Base-by-base conservation (phyloP, 2,329 filamentous ascomycete species). In the Sclerotinia borealis region DNA sequence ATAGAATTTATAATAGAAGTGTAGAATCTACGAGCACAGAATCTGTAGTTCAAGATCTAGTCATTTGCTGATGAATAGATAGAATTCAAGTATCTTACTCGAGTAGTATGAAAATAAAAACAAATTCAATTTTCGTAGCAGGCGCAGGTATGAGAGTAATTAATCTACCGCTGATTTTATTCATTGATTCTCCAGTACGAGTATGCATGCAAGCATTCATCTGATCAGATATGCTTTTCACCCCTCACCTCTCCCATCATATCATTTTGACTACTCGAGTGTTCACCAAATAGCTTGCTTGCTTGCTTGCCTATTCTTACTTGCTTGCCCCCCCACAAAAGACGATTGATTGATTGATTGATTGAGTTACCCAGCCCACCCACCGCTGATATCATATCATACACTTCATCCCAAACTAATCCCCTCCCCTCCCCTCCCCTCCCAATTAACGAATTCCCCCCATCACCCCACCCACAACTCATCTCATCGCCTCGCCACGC, bases 331-430 rank as follows among this genome's bases (percentile, higher is more conserved):
- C 11, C 25, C 25, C n/a, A 27, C 39, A 34, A 56, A 34, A 25
- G n/a, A n/a, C n/a, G n/a, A n/a, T n/a, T n/a, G n/a, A n/a, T n/a
- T n/a, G n/a, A n/a, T n/a, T n/a, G n/a, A n/a, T n/a, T n/a, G n/a
- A n/a, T n/a, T n/a, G n/a, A n/a, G n/a, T n/a, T n/a, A n/a, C n/a
- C n/a, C n/a, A n/a, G n/a, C n/a, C n/a, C n/a, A n/a, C 8, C 39
- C 19, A 45, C n/a, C 39, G 25, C 27, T 41, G 22, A 56, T 59
- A 59, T 49, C 37, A 39, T 39, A 39, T 39, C 43, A 48, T 59
- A 59, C 55, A 49, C 31, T 48, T 34, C 29, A 48, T 59, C 31
- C 31, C 55, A 59, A 25, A n/a, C n/a, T n/a, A n/a, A n/a, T n/a
- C n/a, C n/a, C n/a, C n/a, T n/a, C n/a, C 36, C 31, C 31, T 50